A percentile compares a stretch with the other conserved stretches of the same genome.
phyloP scores from a whole-genome alignment of 495 filamentous ascomycete species.

The Haplographium delicatum region DNA sequence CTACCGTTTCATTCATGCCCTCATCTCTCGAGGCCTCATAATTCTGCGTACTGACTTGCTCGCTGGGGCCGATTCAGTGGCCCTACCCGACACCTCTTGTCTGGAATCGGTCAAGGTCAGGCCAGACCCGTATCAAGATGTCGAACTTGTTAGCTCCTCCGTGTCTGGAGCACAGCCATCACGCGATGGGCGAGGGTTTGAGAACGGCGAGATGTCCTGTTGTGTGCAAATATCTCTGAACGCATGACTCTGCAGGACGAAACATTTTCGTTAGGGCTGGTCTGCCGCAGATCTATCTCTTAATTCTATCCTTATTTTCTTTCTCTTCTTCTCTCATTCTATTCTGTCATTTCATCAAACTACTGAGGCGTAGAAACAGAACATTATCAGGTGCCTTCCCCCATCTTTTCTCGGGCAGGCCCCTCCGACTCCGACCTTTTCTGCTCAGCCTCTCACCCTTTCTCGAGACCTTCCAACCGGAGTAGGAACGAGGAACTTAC shows the following conservation, averaged over 20 bases:
- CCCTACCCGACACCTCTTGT: constrained; percentile 6
- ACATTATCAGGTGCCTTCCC: constrained; percentile 24
- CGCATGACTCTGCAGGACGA: constrained; percentile 3
- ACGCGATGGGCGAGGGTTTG: constrained; percentile 12
- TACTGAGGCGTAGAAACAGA: constrained; percentile 25
- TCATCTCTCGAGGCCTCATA: neutral
- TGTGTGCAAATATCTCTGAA: constrained; percentile 8
- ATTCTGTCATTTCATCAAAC: constrained; percentile 20
- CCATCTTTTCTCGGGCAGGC: constrained; percentile 26
- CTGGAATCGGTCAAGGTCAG: constrained; percentile 9
- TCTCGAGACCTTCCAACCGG: constrained; percentile 14
- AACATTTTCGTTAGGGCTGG: constrained; percentile 5
- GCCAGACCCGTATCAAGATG: constrained; percentile 10
- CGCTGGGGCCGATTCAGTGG: constrained; percentile 3
- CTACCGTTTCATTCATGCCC: constrained; percentile 21
- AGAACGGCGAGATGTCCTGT: constrained; percentile 10
- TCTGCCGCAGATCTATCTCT: constrained; percentile 6
- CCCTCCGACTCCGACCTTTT: constrained; percentile 23
- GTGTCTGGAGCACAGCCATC: constrained; percentile 16
- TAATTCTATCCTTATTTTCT: constrained; percentile 10
- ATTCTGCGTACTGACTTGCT: neutral
- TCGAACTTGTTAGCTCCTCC: constrained; percentile 4
- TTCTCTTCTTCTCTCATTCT: constrained; percentile 6
- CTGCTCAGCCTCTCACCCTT: constrained; percentile 14
- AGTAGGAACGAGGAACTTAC: constrained; percentile 12